A percentile compares a stretch with the other conserved stretches of the same genome.
Evolutionary conservation across 208 protist species (phyloP).

Genomic region (Wallacemonas sp.): DNA sequence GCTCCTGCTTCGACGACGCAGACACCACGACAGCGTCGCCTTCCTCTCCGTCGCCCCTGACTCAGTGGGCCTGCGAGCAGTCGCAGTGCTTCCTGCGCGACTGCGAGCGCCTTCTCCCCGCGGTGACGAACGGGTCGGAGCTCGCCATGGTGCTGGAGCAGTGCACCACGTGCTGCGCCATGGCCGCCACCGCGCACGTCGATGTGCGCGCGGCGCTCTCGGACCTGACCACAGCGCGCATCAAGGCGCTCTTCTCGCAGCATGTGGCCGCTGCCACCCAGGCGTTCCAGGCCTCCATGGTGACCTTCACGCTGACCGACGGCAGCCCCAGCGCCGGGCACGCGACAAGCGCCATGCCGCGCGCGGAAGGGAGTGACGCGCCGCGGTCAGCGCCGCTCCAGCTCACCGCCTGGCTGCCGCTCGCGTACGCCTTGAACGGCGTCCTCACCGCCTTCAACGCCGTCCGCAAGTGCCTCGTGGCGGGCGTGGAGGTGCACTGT

Average conservation of each 20-base stretch:
- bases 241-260: conserved; percentile 55
- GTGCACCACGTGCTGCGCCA: conserved; percentile 41
- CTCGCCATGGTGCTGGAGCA: conserved; percentile 78
- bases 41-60: conserved; percentile 16
- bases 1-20: conserved; percentile 58
- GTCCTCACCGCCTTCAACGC: conserved; percentile 72
- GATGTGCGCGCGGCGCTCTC: conserved; percentile 56
- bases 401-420: conserved; percentile 72
- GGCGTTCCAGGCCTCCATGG: conserved; percentile 67
- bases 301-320: conserved; percentile 53
- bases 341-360: background rate
- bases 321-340: background rate
- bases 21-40: conserved; percentile 11
- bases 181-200: conserved; percentile 47
- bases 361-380: background rate
- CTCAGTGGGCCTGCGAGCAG: conserved; percentile 58
- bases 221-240: conserved; percentile 42
- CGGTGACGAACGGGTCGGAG: conserved; percentile 75
- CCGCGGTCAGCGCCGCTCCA: conserved; percentile 24
- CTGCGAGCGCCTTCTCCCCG: conserved; percentile 42
- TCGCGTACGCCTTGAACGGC: conserved; percentile 86
- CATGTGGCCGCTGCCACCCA: conserved; percentile 55
- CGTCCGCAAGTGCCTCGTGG: conserved; percentile 69
- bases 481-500: conserved; percentile 53
- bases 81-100: conserved; percentile 42